A percentile compares a stretch with the other conserved stretches of the same genome.
Conservation (phyloP, 768 basidiomycete species). For the Paxillus ammoniavirescens region DNA sequence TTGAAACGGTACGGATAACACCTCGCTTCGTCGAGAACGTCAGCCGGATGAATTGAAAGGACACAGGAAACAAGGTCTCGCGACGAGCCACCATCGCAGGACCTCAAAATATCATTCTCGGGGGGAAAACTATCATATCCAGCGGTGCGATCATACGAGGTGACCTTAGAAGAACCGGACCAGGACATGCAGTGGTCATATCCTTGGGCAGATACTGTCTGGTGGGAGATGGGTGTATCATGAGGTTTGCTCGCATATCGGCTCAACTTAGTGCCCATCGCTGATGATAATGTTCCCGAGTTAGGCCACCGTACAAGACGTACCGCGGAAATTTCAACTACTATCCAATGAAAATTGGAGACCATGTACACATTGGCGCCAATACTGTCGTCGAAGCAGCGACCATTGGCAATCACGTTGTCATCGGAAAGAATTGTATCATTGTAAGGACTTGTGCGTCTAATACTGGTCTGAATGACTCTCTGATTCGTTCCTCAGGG, state of each 20-base stretch:
- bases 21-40: not conserved
- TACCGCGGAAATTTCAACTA: conserved; percentile 93
- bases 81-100: conserved; percentile 89
- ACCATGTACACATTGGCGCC: conserved; percentile 93
- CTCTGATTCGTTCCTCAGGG: conserved; percentile 51
- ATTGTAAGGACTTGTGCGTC: conserved; percentile 55
- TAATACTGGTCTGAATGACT: not conserved
- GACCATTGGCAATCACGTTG: conserved; percentile 88
- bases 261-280: not conserved
- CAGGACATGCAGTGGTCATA: conserved; percentile 92
- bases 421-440: conserved; percentile 94
- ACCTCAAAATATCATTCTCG: conserved; percentile 94
- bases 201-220: conserved; percentile 91
- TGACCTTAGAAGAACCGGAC: conserved; percentile 84
- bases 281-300: not conserved
- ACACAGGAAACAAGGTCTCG: conserved; percentile 95
- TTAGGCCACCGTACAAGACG: conserved; percentile 83
- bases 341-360: conserved; percentile 96
- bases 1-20: conserved; percentile 69
- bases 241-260: conserved; percentile 57
- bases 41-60: conserved; percentile 43
- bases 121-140: conserved; percentile 95
- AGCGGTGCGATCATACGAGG: conserved; percentile 89
- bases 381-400: conserved; percentile 90
- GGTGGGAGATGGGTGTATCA: conserved; percentile 85